A percentile compares a stretch with the other conserved stretches of the same genome.
These are phyloP conservation scores for Sclerotinia glacialis DNA, from an alignment of 2,329 filamentous ascomycete genomes.

Conservation along the genomic window DNA sequence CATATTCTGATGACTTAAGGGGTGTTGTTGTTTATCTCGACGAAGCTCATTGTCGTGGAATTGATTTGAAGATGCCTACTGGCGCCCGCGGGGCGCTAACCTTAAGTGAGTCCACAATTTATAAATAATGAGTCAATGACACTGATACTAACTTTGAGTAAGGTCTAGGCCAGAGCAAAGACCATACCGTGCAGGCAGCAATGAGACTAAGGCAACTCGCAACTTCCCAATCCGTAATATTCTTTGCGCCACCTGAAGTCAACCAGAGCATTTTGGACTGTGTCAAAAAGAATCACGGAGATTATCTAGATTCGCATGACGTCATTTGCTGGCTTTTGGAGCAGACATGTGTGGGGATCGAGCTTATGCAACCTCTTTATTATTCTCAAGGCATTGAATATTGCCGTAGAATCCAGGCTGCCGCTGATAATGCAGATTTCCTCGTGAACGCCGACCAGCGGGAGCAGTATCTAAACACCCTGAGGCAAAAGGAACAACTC, in stretches of 20 bases:
- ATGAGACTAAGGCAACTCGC: constrained; percentile 63
- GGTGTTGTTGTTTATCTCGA: constrained; percentile 34
- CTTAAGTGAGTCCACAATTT: constrained; percentile 19
- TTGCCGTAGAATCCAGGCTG: constrained; percentile 53
- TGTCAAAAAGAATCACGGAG: constrained; percentile 37
- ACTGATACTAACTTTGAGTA: not conserved
- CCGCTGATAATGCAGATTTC: constrained; percentile 44
- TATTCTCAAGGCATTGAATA: constrained; percentile 60
- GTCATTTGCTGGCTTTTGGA: constrained; percentile 62
- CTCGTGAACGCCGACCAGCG: constrained; percentile 41
- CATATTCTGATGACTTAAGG: constrained; percentile 30
- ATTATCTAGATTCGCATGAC: constrained; percentile 41
- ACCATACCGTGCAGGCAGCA: constrained; percentile 60
- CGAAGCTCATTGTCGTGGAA: constrained; percentile 35
- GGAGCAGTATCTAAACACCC: constrained; percentile 43
- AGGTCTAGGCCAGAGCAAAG: constrained; percentile 31
- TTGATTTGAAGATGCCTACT: constrained; percentile 31
- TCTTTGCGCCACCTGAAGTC: constrained; percentile 38
- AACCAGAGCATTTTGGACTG: constrained; percentile 52
- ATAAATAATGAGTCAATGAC: no score
- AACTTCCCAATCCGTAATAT: constrained; percentile 37
- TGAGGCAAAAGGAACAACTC: constrained; percentile 55
- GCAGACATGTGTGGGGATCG: constrained; percentile 59
- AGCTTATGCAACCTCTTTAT: constrained; percentile 58
- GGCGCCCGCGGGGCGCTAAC: constrained; percentile 30